phyloP scores from a whole-genome alignment of 73 alveolate genomes.

The Paramecium caudatum region DNA sequence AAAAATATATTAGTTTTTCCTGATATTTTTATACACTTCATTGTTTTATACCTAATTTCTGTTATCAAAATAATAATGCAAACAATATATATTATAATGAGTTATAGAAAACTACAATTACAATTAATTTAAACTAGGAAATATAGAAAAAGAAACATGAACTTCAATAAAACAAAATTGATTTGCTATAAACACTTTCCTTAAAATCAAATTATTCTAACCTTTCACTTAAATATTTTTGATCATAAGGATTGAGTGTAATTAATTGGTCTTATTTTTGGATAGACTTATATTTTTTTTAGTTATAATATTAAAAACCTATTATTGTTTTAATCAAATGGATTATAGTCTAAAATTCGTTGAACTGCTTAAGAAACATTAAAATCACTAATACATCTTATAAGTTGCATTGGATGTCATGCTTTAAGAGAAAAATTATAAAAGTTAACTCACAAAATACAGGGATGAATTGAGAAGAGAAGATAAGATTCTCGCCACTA shows the following conservation, averaged over 20 bases:
- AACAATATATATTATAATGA: conserved; percentile 3
- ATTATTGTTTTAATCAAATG: no score
- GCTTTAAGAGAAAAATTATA: conserved; percentile 56
- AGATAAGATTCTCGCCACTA: conserved; percentile 41
- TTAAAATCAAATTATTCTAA: not conserved
- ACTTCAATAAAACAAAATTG: no score
- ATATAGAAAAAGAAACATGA: no score
- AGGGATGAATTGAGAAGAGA: conserved; percentile 60
- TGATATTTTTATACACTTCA: no score
- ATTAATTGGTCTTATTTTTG: no score
- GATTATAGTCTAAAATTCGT: conserved; percentile 52
- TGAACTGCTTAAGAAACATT: conserved; percentile 16
- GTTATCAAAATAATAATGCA: not conserved
- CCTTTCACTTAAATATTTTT: no score
- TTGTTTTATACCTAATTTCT: no score
- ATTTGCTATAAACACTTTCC: not conserved
- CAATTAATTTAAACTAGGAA: not conserved
- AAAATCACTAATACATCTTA: conserved; percentile 20
- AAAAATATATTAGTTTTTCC: no score
- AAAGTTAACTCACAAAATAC: not conserved
- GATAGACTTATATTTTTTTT: not conserved
- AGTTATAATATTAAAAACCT: no score
- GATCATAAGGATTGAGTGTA: not conserved
- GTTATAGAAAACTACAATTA: not conserved
- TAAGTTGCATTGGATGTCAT: conserved; percentile 35